phyloP scores from a whole-genome alignment of 2,329 filamentous ascomycete species.

The Paecilomyces formosus region DNA sequence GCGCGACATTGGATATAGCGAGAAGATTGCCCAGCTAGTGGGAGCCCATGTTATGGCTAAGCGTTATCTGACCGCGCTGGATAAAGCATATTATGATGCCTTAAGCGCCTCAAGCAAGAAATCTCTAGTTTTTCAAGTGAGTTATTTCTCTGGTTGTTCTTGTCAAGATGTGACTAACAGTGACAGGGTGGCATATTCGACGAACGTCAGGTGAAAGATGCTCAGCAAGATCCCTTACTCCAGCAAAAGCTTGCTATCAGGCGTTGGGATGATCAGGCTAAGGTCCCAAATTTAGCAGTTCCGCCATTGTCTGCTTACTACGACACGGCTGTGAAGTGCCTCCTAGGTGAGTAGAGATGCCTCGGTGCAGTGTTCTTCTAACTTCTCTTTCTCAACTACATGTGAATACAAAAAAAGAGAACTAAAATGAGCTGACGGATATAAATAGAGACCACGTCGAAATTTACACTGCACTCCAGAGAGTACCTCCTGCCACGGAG shows the following conservation, averaged over 20 bases:
- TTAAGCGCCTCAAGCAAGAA: constrained; percentile 21
- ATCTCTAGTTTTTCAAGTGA: constrained; percentile 20
- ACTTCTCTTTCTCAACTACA: not conserved
- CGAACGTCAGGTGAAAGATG: constrained; percentile 12
- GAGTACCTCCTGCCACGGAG: constrained; percentile 1
- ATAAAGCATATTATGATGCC: constrained; percentile 18
- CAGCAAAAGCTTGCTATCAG: constrained; percentile 17
- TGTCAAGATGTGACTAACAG: not conserved
- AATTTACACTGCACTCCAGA: constrained; percentile 19
- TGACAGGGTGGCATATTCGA: constrained; percentile 17
- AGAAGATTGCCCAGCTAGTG: constrained; percentile 20
- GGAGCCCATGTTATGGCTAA: constrained; percentile 25
- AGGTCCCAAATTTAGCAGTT: constrained; percentile 13
- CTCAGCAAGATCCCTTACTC: constrained; percentile 19
- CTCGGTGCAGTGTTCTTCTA: not conserved
- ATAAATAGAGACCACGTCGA: constrained; percentile 6
- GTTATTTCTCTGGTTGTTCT: not conserved
- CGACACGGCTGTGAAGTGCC: constrained; percentile 12
- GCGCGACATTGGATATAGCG: constrained; percentile 19
- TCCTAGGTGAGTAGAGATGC: constrained; percentile 9
- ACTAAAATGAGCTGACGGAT: not conserved
- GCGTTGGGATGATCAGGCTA: constrained; percentile 20
- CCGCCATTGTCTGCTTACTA: constrained; percentile 16
- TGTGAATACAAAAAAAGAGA: not conserved
- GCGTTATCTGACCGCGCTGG: constrained; percentile 19